Conservation (phyloP, 1,284 basidiomycete genomes). For the Xerocomus cyaneibrunnescens region DNA sequence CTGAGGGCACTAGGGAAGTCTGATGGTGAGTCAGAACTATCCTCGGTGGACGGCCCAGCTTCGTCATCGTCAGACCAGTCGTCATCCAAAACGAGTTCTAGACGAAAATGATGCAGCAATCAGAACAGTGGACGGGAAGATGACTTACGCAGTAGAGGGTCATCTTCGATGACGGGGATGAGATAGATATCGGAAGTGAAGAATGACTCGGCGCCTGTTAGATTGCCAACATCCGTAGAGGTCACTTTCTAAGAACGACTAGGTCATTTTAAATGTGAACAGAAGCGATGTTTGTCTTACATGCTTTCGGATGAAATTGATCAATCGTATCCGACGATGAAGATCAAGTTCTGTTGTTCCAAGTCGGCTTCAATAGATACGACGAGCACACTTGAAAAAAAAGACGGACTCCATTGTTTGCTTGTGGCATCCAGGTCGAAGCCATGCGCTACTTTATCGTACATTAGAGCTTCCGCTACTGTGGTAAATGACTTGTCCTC, state of each 20-base stretch:
- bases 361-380: conserved; percentile 6
- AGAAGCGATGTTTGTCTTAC: conserved; percentile 38
- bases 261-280: not conserved
- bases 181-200: conserved; percentile 77
- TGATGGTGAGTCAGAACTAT: conserved; percentile 26
- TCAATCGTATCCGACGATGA: conserved; percentile 73
- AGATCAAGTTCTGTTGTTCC: conserved; percentile 51
- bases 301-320: conserved; percentile 84
- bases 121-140: not conserved
- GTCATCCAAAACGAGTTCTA: conserved; percentile 62
- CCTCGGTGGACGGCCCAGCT: conserved; percentile 13
- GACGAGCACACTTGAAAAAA: not conserved
- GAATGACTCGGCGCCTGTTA: conserved; percentile 61
- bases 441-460: conserved; percentile 63
- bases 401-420: conserved; percentile 50
- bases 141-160: conserved; percentile 81
- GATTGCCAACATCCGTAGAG: conserved; percentile 41
- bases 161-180: conserved; percentile 76
- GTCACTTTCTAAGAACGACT: conserved; percentile 48
- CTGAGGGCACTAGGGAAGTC: conserved; percentile 40
- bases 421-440: conserved; percentile 61
- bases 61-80: conserved; percentile 76
- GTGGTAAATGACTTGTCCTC: conserved; percentile 64
- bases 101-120: not conserved
- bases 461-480: conserved; percentile 57